phyloP scores from a whole-genome alignment of 371 early-diverging fungal species.

The Mortierella polycephala region DNA sequence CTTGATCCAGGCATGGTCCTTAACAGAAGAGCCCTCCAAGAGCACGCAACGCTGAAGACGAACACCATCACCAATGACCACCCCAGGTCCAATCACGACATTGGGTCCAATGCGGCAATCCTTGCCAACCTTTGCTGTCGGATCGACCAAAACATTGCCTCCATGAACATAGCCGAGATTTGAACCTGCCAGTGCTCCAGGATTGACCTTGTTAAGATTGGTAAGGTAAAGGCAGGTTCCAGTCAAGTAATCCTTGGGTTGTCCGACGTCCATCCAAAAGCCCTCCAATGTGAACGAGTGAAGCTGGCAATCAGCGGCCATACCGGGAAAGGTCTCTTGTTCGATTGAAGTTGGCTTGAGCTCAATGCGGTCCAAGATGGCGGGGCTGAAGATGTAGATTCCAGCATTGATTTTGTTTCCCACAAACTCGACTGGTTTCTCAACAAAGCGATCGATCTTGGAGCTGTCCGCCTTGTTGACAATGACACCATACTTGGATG shows the following conservation, averaged over 20 bases:
- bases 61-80: conserved; percentile 95
- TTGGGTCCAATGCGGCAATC: conserved; percentile 97
- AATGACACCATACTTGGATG: conserved; percentile 98
- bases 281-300: conserved; percentile 95
- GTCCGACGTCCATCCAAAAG: conserved; percentile 99
- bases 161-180: conserved; percentile 70
- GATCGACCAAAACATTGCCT: conserved; percentile 91
- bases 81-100: conserved; percentile 93
- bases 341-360: conserved; percentile 96
- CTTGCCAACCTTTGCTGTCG: conserved; percentile 91
- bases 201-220: conserved; percentile 78
- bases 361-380: conserved; percentile 93
- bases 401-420: conserved; percentile 99
- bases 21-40: conserved; percentile 88
- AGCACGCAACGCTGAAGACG: conserved; percentile 91
- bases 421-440: conserved; percentile 97
- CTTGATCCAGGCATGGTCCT: conserved; percentile 91
- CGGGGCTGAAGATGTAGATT: conserved; percentile 96
- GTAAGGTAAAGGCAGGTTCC: conserved; percentile 95
- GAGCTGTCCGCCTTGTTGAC: conserved; percentile 78
- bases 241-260: conserved; percentile 97
- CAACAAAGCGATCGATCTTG: conserved; percentile 94
- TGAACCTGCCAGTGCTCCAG: conserved; percentile 72
- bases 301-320: conserved; percentile 89
- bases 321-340: conserved; percentile 96